Conservation (phyloP, 306 rosid species). For the Adenanthera pavonina region DNA sequence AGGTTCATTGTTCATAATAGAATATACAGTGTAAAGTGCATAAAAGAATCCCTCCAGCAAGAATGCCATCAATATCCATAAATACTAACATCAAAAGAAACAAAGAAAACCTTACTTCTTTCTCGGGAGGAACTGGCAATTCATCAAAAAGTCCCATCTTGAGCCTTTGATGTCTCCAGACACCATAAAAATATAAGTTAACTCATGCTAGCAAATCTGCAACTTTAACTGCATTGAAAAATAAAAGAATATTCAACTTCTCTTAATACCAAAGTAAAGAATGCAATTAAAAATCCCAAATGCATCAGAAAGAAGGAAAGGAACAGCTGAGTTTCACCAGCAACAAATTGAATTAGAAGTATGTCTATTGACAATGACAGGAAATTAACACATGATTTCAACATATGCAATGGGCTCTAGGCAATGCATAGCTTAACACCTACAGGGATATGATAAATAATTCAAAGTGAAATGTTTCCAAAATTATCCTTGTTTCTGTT, state of each 20-base stretch:
- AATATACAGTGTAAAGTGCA: slow-evolving; percentile 1
- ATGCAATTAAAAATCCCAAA: background rate
- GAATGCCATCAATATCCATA: slow-evolving; percentile 19
- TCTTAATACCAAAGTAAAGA: slow-evolving; percentile 6
- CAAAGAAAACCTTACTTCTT: slow-evolving; percentile 62
- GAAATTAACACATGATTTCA: slow-evolving; percentile 6
- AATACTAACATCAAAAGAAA: slow-evolving; percentile 30
- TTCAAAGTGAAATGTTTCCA: background rate
- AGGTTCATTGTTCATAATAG: slow-evolving; percentile 34
- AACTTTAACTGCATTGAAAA: slow-evolving; percentile 46
- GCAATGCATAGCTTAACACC: slow-evolving; percentile 13
- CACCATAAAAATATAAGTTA: slow-evolving; percentile 45
- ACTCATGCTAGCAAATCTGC: slow-evolving; percentile 45
- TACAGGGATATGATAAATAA: slow-evolving; percentile 13
- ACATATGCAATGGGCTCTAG: slow-evolving; percentile 11
- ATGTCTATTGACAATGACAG: slow-evolving; percentile 12
- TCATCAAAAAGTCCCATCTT: slow-evolving; percentile 93
- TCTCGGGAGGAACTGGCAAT: slow-evolving; percentile 81
- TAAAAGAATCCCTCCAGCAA: slow-evolving; percentile 26
- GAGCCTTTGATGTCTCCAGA: slow-evolving; percentile 48
- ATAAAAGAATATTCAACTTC: background rate
- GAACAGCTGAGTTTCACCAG: slow-evolving; percentile 10
- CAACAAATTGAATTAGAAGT: slow-evolving; percentile 6
- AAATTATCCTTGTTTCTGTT: background rate
- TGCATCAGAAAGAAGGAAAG: slow-evolving; percentile 27